Evolutionary conservation across 202 grass and related monocot species (phyloP).

Genomic region (Miscanthus sacchariflorus): DNA sequence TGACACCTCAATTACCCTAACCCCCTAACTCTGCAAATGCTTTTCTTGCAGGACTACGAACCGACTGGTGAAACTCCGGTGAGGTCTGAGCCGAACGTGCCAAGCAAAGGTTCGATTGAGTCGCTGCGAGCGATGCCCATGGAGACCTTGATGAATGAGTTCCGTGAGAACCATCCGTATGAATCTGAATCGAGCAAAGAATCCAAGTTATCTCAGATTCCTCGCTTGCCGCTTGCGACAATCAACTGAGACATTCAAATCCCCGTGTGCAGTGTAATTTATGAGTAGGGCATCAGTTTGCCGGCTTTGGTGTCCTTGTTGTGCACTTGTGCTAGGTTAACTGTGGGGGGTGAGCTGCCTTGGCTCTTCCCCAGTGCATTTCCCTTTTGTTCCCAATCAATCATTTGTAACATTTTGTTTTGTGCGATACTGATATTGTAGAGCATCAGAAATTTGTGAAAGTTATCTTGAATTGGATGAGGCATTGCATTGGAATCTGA

Average conservation of each 20-base stretch:
- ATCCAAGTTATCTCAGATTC: constrained; percentile 69
- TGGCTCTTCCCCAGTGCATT: constrained; percentile 43
- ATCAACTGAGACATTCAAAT: constrained; percentile 59
- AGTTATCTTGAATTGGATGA: not conserved
- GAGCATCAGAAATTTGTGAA: not conserved
- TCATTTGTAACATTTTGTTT: constrained; percentile 35
- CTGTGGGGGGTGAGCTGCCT: constrained; percentile 56
- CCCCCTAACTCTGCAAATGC: not conserved
- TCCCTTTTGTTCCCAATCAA: not conserved
- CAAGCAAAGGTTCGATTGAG: constrained; percentile 82
- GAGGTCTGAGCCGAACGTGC: constrained; percentile 69
- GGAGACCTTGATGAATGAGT: constrained; percentile 74
- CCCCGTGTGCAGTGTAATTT: constrained; percentile 54
- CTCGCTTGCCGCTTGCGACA: constrained; percentile 80
- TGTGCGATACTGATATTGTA: constrained; percentile 29
- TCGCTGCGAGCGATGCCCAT: constrained; percentile 90
- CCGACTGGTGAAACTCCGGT: constrained; percentile 78
- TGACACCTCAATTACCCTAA: not conserved
- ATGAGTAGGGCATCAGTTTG: constrained; percentile 21
- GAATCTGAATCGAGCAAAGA: constrained; percentile 78
- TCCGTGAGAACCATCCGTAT: constrained; percentile 89
- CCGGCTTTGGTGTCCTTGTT: constrained; percentile 50
- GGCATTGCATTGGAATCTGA: not conserved
- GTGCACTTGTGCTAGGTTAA: constrained; percentile 34
- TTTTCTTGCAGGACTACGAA: constrained; percentile 68